Base-by-base conservation (phyloP, 1,139 yeast species). In the Ogataea hybrid region DNA sequence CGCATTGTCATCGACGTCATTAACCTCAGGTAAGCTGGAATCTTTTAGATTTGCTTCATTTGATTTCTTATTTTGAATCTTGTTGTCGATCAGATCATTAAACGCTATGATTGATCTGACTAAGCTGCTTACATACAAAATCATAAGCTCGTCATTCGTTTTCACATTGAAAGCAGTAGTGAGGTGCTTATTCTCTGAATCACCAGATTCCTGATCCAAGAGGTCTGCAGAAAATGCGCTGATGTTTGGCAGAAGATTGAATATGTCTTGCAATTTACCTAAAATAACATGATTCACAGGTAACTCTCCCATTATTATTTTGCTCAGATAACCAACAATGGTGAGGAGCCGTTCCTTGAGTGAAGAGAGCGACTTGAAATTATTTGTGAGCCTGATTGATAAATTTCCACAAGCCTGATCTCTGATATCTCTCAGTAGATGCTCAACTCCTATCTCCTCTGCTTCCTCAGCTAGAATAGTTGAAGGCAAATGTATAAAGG, bases 391-490 rank as follows among this genome's bases (percentile, higher is more conserved):
- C 60, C 84, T 79, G 41, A 90, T 78, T 2, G 97, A 84, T 50
- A 94, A 75, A 37, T 86, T 84, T 11, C 98, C 98, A 8, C 96
- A 95, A 7, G 97, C 97, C 56, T 90, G 97, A 62, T 92, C 97
- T 57, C 97, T 80, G 29, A 89, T 88, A 59, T 94, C 98, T 58
- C 97, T 81, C 51, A 94, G 70, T 49, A 94, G 69, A 61, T 94
- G 99, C 63, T 94, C 99, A 8, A 94, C 99, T 49, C 98, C 98
- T 55, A 94, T 94, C 66, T 94, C 99, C 67, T 94, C 98, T 3
- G 98, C 98, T 63, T 94, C 98, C 63, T 94, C 98, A 3, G 99
- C 99, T 61, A 88, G 95, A 51, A 94, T 89, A 25, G 80, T 73
- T 11, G 96, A 86, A 11, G 97, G 96, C 29, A 90, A 83, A 65